Base-by-base conservation (phyloP, 306 rosid species). In the Amphicarpaea edgeworthii region DNA sequence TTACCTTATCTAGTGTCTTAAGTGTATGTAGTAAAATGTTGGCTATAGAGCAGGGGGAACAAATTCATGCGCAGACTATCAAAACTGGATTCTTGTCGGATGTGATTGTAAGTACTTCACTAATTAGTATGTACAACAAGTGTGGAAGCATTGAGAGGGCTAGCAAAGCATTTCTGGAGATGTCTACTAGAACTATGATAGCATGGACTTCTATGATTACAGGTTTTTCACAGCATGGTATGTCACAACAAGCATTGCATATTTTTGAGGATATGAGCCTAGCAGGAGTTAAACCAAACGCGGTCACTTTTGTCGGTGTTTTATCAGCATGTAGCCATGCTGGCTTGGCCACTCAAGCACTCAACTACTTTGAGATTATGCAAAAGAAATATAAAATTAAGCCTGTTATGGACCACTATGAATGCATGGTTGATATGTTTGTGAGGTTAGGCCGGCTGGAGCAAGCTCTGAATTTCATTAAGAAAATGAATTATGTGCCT, bases 141-240 rank as follows among this genome's bases (percentile, higher is more conserved):
- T 95, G 98, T 74, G 98, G 96, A 72, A 90, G 84, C 77, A 85
- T 87, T 26, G 93, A 95, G 84, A 85, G 77, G 69, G 96, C 98
- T 53, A 86, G 88, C 79, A 95, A 90, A 79, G 93, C 89, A 68
- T 95, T 95, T 49, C 61, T 95, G 8, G 97, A 95, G 84, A 90
- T 92, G 98, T 77, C 94, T 49, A 83, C 83, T 8, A 90, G 97
- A 82, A 95, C 97, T 70, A 60, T 92, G 90, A 86, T 95, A 79
- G 86, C 87, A 8, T 95, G 98, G 98, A 95, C 98, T 72, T 85
- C 96, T 17, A 87, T 95, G 93, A 92, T 92, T 51, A 72, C 93
- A 10, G 90, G 96, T 77, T 84, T 85, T 85, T 86, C 98, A 16
- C 96, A 80, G 72, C 93, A 90, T 41, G 93, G 98, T 51, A 72